These are phyloP conservation scores for Phanerodontia chrysosporium DNA, from an alignment of 768 basidiomycete genomes.

Conservation along the genomic window DNA sequence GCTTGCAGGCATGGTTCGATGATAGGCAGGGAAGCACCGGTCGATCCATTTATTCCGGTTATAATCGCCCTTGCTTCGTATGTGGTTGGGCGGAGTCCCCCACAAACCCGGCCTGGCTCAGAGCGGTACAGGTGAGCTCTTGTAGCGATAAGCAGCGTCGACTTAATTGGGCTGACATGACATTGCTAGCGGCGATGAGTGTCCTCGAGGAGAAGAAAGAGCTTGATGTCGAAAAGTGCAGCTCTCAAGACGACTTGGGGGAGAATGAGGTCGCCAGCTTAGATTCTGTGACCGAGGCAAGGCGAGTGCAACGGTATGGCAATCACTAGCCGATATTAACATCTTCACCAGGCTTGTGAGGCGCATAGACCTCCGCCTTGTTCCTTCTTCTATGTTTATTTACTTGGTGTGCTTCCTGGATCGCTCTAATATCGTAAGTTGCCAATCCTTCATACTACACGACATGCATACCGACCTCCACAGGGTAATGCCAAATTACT, in stretches of 20 bases:
- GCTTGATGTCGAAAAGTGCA: not conserved
- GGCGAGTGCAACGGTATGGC: not conserved
- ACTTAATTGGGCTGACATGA: not conserved
- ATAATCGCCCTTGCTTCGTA: not conserved
- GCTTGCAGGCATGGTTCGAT: not conserved
- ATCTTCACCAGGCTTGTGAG: slow-evolving; percentile 14
- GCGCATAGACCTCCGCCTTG: slow-evolving; percentile 18
- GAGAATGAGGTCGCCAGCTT: not conserved
- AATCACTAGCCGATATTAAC: not conserved
- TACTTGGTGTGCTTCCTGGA: slow-evolving; percentile 23
- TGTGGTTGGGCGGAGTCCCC: not conserved
- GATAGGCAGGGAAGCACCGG: not conserved
- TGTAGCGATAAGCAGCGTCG: not conserved
- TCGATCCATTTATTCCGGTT: not conserved
- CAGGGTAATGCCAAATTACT: slow-evolving; percentile 30
- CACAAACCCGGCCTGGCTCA: not conserved
- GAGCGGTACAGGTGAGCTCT: not conserved
- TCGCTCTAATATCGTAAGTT: slow-evolving; percentile 22
- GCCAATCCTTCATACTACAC: not conserved
- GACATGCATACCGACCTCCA: not conserved
- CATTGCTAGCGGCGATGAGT: too few species aligned
- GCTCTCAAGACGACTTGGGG: not conserved
- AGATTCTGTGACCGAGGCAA: not conserved
- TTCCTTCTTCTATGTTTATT: slow-evolving; percentile 19
- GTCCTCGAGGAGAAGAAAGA: not conserved